Percentiles rank a stretch among this genome's conserved stretches.
Conservation (phyloP, 2,329 filamentous ascomycete species). For the Cercospora sp. region DNA sequence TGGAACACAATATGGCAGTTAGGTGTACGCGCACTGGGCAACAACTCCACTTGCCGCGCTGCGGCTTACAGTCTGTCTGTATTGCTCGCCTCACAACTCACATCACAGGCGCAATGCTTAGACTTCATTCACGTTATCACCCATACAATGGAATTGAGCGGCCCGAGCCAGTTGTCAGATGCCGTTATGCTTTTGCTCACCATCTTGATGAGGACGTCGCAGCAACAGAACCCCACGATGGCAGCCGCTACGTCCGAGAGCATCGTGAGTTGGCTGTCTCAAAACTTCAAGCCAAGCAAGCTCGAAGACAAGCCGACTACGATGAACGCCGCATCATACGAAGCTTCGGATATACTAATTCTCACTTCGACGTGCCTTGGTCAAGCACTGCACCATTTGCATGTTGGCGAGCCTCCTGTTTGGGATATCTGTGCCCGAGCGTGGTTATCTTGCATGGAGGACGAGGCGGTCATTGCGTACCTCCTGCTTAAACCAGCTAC, state of each 20-base stretch:
- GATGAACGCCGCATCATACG: conserved; percentile 63
- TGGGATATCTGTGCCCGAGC: conserved; percentile 47
- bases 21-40: conserved; percentile 68
- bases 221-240: conserved; percentile 66
- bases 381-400: conserved; percentile 37
- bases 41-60: conserved; percentile 70
- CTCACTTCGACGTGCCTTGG: conserved; percentile 72
- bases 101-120: conserved; percentile 66
- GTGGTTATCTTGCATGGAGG: conserved; percentile 45
- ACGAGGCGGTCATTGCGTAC: conserved; percentile 50
- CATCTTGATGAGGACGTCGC: conserved; percentile 65
- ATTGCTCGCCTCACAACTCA: conserved; percentile 65
- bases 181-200: conserved; percentile 73
- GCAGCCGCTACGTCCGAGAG: conserved; percentile 68
- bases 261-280: conserved; percentile 77
- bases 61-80: conserved; percentile 72
- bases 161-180: conserved; percentile 77
- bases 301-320: conserved; percentile 65
- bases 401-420: conserved; percentile 36
- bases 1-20: conserved; percentile 80
- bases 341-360: conserved; percentile 65
- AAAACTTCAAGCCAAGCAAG: conserved; percentile 72
- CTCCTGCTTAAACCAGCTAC: conserved; percentile 44
- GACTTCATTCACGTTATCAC: conserved; percentile 73
- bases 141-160: conserved; percentile 75